These are phyloP conservation scores for Leccinum fallax DNA, from an alignment of 1,284 basidiomycete genomes.

Conservation along the genomic window DNA sequence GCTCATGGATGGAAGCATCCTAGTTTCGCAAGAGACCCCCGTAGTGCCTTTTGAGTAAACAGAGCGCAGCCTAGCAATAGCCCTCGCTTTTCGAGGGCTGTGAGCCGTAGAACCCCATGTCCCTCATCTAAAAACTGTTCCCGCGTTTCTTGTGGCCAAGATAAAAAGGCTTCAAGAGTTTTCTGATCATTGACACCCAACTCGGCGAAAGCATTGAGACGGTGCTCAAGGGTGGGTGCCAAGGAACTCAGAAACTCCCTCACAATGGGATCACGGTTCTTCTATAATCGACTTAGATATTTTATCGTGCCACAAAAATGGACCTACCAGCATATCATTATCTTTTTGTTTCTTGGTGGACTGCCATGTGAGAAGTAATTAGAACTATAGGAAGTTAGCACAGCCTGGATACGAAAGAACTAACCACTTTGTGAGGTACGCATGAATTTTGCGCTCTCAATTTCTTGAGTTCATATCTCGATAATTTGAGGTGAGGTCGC, in stretches of 20 bases:
- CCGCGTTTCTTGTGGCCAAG: slow-evolving; percentile 23
- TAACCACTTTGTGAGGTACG: not conserved
- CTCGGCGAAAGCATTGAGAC: slow-evolving; percentile 20
- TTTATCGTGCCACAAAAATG: not conserved
- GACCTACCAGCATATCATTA: slow-evolving; percentile 2
- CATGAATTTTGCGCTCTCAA: not conserved
- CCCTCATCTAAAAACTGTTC: slow-evolving; percentile 20
- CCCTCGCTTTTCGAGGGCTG: slow-evolving; percentile 20
- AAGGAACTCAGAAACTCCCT: slow-evolving; percentile 26
- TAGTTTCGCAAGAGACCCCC: not conserved
- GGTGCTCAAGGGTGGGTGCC: slow-evolving; percentile 23
- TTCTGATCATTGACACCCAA: slow-evolving; percentile 28
- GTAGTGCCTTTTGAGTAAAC: slow-evolving; percentile 7
- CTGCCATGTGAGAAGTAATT: not conserved
- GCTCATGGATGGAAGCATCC: not conserved
- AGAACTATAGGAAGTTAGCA: not conserved
- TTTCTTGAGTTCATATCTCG: not conserved
- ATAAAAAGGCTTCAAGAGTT: slow-evolving; percentile 22
- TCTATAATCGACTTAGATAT: slow-evolving; percentile 5
- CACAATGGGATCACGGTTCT: not conserved
- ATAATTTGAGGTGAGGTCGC: slow-evolving; percentile 5
- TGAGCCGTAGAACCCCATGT: slow-evolving; percentile 18
- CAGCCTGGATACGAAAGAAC: not conserved
- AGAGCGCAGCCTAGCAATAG: slow-evolving; percentile 17
- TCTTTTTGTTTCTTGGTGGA: not conserved